phyloP scores from a whole-genome alignment of 192 early-diverging fungal species.

The Coemansia sp. region DNA sequence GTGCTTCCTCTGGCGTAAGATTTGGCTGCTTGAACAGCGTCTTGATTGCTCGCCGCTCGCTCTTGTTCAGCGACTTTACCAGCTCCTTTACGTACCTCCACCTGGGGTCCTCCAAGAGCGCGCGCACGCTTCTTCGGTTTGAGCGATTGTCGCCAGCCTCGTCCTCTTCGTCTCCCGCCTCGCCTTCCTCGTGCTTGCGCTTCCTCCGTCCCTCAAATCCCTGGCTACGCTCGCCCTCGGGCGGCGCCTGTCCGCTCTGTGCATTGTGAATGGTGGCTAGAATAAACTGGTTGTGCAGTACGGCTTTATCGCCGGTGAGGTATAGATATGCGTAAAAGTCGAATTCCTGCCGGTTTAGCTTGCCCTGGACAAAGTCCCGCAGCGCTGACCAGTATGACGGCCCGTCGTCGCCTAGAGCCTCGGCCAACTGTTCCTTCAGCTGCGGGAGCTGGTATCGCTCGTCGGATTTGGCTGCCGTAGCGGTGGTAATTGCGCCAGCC shows the following conservation, averaged over 20 bases:
- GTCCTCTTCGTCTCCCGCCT: conserved; percentile 5
- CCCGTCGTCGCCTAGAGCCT: conserved; percentile 72
- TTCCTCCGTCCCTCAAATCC: conserved; percentile 53
- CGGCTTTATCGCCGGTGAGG: conserved; percentile 49
- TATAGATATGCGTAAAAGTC: conserved; percentile 78
- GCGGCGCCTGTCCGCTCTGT: conserved; percentile 64
- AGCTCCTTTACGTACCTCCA: conserved; percentile 66
- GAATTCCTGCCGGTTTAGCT: conserved; percentile 73
- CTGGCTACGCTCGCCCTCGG: conserved; percentile 57
- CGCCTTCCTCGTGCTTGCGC: conserved; percentile 32
- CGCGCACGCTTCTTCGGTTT: conserved; percentile 57
- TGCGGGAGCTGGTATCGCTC: conserved; percentile 53
- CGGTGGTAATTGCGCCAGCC: neutral
- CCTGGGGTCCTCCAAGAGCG: conserved; percentile 50
- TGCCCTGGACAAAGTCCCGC: conserved; percentile 72
- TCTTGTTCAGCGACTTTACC: conserved; percentile 65
- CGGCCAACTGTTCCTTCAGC: conserved; percentile 71
- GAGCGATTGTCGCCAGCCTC: conserved; percentile 18
- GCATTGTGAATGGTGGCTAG: conserved; percentile 77
- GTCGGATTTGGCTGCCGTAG: conserved; percentile 23
- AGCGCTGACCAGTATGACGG: conserved; percentile 73
- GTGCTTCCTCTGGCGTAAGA: conserved; percentile 39
- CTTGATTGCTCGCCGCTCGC: conserved; percentile 66
- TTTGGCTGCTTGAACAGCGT: conserved; percentile 56
- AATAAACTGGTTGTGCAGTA: conserved; percentile 73